Percentiles rank a stretch among this genome's conserved stretches.
Conservation (phyloP, 108 stramenopile species). For the Discostella stelligeroides region DNA sequence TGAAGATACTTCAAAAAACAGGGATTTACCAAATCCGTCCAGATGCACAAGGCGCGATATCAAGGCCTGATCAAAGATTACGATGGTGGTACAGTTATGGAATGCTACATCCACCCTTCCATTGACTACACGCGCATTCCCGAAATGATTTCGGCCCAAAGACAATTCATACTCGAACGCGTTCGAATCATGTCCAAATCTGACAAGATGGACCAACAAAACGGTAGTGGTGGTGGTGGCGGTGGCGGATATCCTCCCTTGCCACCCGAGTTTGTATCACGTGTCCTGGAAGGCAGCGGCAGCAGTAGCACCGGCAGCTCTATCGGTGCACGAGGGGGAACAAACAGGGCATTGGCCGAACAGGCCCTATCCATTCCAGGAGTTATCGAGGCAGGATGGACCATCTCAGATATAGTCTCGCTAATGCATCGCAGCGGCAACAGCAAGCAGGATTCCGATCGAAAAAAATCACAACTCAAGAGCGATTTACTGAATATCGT, state of each 20-base stretch:
- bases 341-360: slow-evolving; percentile 52
- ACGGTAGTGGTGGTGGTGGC: no score
- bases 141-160: slow-evolving; percentile 83
- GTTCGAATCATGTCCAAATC: slow-evolving; percentile 63
- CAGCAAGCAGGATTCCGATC: slow-evolving; percentile 74
- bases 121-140: slow-evolving; percentile 90
- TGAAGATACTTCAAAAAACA: slow-evolving; percentile 94
- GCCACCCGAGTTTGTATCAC: slow-evolving; percentile 56
- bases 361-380: slow-evolving; percentile 86
- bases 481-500: slow-evolving; percentile 72
- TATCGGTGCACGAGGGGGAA: neutral
- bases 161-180: slow-evolving; percentile 66
- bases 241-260: slow-evolving; percentile 68
- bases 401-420: slow-evolving; percentile 64
- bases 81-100: slow-evolving; percentile 99
- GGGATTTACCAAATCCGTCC: slow-evolving; percentile 87
- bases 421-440: slow-evolving; percentile 53
- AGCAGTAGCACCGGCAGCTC: no score
- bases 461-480: slow-evolving; percentile 68
- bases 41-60: slow-evolving; percentile 88
- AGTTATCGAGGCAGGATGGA: slow-evolving; percentile 94
- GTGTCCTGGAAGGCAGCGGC: slow-evolving; percentile 47
- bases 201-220: slow-evolving; percentile 55
- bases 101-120: slow-evolving; percentile 97
- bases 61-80: slow-evolving; percentile 98